A percentile compares a stretch with the other conserved stretches of the same genome.
These are phyloP conservation scores for Dioszegia hungarica DNA, from an alignment of 768 basidiomycete species.

Conservation along the genomic window DNA sequence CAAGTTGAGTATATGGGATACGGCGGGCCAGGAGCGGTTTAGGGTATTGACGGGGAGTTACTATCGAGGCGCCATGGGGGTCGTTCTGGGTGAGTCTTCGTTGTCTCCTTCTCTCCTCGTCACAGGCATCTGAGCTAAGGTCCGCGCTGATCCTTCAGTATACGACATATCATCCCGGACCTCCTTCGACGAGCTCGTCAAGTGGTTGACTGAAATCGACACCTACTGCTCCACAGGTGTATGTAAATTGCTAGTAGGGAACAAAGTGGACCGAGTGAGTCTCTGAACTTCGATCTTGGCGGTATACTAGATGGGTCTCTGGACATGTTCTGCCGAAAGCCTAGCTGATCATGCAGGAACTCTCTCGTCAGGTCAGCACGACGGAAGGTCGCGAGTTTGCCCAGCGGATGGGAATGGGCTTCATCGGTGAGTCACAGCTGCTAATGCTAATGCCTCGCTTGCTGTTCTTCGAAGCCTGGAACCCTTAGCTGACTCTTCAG, in stretches of 20 bases:
- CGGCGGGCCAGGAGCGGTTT: constrained; percentile 94
- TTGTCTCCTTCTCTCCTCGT: background rate
- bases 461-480: too few species aligned
- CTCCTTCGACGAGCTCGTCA: constrained; percentile 87
- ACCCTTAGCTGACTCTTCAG: constrained; percentile 49
- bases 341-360: constrained; percentile 58
- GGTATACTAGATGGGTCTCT: too few species aligned
- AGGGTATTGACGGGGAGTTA: constrained; percentile 92
- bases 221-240: constrained; percentile 82
- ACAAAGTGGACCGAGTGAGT: constrained; percentile 81
- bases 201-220: constrained; percentile 86
- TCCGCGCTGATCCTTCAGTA: constrained; percentile 54
- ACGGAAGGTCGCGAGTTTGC: constrained; percentile 78
- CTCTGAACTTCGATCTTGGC: too few species aligned
- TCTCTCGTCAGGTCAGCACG: constrained; percentile 77
- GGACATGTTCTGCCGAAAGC: background rate
- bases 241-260: constrained; percentile 85
- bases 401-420: constrained; percentile 70
- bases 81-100: constrained; percentile 50
- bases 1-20: constrained; percentile 97
- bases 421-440: constrained; percentile 54
- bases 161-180: constrained; percentile 92
- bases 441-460: background rate
- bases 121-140: too few species aligned
- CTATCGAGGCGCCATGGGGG: constrained; percentile 63